phyloP scores from a whole-genome alignment of 306 rosid genomes.

The Sesbania bispinosa region DNA sequence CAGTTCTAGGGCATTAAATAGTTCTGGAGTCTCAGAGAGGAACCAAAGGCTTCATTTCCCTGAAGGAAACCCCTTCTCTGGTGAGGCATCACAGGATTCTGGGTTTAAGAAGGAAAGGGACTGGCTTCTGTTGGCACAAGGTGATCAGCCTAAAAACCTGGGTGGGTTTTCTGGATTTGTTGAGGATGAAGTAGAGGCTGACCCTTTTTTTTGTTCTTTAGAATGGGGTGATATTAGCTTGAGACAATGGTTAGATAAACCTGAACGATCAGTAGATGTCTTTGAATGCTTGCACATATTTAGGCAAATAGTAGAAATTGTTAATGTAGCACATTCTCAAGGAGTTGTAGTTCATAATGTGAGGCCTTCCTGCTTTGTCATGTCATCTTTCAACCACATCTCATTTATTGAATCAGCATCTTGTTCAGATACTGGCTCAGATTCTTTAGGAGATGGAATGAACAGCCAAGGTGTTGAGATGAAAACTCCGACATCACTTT shows the following conservation, averaged over 20 bases:
- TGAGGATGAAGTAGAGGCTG: constrained; percentile 51
- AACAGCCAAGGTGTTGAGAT: constrained; percentile 46
- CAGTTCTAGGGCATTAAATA: constrained; percentile 59
- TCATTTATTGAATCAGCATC: constrained; percentile 95
- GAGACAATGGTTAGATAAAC: constrained; percentile 95
- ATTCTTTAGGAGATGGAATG: constrained; percentile 63
- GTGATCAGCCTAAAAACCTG: constrained; percentile 35
- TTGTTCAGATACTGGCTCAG: constrained; percentile 90
- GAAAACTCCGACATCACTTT: constrained; percentile 42
- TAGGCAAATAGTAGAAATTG: constrained; percentile 84
- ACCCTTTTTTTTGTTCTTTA: constrained; percentile 47
- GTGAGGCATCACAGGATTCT: constrained; percentile 48
- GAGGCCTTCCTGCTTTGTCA: constrained; percentile 92
- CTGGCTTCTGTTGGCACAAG: constrained; percentile 43
- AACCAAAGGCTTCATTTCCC: constrained; percentile 42
- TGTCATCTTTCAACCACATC: constrained; percentile 89
- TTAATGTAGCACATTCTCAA: constrained; percentile 71
- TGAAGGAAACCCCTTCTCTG: constrained; percentile 39
- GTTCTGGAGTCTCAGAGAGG: constrained; percentile 58
- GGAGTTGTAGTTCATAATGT: constrained; percentile 95
- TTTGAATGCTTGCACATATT: constrained; percentile 83
- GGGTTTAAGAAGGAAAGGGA: constrained; percentile 46
- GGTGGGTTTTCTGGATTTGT: constrained; percentile 66
- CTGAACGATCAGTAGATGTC: constrained; percentile 62
- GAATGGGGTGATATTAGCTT: constrained; percentile 86